Conservation (phyloP, 176 grass and related monocot genomes). For the Musa itinerans region DNA sequence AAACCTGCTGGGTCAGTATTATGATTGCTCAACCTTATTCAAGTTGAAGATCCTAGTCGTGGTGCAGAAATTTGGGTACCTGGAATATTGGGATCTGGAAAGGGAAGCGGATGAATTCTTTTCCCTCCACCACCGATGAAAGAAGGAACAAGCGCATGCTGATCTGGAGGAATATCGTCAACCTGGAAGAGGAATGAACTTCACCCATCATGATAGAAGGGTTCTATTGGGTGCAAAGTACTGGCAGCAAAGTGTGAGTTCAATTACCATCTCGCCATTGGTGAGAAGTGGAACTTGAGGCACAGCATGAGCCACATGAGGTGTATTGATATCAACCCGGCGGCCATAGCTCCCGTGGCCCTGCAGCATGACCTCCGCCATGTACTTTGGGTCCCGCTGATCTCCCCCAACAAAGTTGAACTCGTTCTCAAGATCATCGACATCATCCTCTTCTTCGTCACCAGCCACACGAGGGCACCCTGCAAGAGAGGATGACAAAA, state of each 20-base stretch:
- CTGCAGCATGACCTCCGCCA: conserved; percentile 52
- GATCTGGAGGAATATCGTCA: conserved; percentile 83
- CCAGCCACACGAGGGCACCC: conserved; percentile 63
- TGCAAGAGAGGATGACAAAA: conserved; percentile 13
- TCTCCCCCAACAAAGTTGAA: conserved; percentile 46
- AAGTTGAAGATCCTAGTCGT: not conserved
- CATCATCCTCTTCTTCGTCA: conserved; percentile 77
- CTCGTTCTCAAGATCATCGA: conserved; percentile 78
- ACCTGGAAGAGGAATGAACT: conserved; percentile 25
- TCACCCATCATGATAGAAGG: not conserved
- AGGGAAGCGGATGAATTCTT: conserved; percentile 86
- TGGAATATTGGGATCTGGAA: conserved; percentile 56
- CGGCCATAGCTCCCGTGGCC: conserved; percentile 72
- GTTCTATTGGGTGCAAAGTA: not conserved
- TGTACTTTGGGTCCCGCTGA: conserved; percentile 35
- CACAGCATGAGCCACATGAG: conserved; percentile 29
- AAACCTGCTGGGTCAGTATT: not conserved
- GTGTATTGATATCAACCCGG: conserved; percentile 33
- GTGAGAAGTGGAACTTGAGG: conserved; percentile 78
- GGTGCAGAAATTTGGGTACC: conserved; percentile 18
- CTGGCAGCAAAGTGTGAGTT: not conserved
- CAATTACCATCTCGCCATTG: conserved; percentile 68
- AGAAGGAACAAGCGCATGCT: conserved; percentile 85
- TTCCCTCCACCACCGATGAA: conserved; percentile 72
- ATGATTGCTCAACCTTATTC: not conserved